Conservation (phyloP, 2,329 filamentous ascomycete genomes). For the Didymella arachidicola region DNA sequence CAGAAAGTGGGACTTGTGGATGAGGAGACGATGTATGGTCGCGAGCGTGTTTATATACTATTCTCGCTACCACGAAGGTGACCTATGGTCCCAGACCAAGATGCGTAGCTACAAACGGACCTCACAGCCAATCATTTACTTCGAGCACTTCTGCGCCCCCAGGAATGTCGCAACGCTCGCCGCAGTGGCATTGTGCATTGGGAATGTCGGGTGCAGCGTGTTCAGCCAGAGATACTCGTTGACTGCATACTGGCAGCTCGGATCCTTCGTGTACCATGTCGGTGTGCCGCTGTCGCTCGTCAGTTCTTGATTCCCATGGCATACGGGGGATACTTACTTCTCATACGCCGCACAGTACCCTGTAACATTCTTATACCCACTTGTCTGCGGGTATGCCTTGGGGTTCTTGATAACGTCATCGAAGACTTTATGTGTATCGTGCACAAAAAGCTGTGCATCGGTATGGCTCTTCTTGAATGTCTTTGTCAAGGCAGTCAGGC, state of each 20-base stretch:
- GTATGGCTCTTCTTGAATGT: conserved; percentile 48
- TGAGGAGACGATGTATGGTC: too few relatives aligned
- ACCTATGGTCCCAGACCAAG: neutral
- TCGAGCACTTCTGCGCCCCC: conserved; percentile 11
- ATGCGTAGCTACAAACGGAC: neutral
- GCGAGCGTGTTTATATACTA: too few relatives aligned
- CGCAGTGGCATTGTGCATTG: conserved; percentile 68
- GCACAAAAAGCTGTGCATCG: conserved; percentile 59
- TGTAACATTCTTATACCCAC: conserved; percentile 63
- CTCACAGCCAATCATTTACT: neutral
- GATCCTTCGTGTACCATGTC: conserved; percentile 49
- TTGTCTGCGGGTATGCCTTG: conserved; percentile 58
- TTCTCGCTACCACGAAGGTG: too few relatives aligned
- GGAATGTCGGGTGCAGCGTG: conserved; percentile 68
- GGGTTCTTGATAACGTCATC: conserved; percentile 62
- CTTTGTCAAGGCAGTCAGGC: conserved; percentile 44
- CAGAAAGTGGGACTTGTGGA: too few relatives aligned
- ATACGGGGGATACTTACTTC: conserved; percentile 46
- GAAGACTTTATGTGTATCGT: conserved; percentile 63
- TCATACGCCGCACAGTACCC: conserved; percentile 63
- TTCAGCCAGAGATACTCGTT: conserved; percentile 73
- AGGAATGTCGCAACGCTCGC: conserved; percentile 45
- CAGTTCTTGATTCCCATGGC: neutral
- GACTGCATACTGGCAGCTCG: conserved; percentile 62
- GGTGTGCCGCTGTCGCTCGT: conserved; percentile 46